These are phyloP conservation scores for Lactarius evosmus DNA, from an alignment of 768 basidiomycete genomes.

Conservation along the genomic window DNA sequence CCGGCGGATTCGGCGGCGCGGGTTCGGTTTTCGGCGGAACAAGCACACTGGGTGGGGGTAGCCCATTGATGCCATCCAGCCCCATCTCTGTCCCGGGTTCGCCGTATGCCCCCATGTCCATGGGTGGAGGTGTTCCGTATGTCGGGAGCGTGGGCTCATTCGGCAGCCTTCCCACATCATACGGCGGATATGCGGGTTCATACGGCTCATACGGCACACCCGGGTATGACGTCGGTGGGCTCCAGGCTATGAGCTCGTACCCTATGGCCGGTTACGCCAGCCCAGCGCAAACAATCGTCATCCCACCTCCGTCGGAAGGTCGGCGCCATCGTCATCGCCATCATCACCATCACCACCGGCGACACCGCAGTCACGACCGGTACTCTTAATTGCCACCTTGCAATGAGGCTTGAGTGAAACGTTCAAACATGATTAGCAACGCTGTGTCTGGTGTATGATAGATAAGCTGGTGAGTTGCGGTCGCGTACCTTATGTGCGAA, in stretches of 20 bases:
- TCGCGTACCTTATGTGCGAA: not conserved
- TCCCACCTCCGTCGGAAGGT: not conserved
- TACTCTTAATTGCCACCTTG: not conserved
- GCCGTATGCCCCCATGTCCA: not conserved
- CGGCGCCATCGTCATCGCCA: constrained; percentile 5
- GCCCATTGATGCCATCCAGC: not conserved
- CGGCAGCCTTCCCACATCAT: constrained; percentile 7
- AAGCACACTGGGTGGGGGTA: not conserved
- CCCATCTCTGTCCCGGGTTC: constrained; percentile 16
- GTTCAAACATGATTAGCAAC: not conserved
- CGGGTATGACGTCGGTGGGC: constrained; percentile 10
- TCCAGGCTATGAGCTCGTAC: not conserved
- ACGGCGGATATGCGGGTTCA: constrained; percentile 12
- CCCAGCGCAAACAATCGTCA: not conserved
- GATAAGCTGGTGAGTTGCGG: not conserved
- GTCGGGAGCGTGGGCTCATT: not conserved
- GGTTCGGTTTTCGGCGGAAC: not conserved
- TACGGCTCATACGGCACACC: not conserved
- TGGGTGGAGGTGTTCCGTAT: not conserved
- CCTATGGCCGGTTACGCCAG: constrained; percentile 9
- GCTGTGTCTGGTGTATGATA: not conserved
- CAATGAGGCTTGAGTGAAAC: not conserved
- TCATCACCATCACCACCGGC: constrained; percentile 15
- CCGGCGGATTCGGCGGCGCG: constrained; percentile 4
- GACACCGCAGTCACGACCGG: constrained; percentile 25